Conservation (phyloP, 2,329 filamentous ascomycete genomes). For the Thermoascus crustaceus region DNA sequence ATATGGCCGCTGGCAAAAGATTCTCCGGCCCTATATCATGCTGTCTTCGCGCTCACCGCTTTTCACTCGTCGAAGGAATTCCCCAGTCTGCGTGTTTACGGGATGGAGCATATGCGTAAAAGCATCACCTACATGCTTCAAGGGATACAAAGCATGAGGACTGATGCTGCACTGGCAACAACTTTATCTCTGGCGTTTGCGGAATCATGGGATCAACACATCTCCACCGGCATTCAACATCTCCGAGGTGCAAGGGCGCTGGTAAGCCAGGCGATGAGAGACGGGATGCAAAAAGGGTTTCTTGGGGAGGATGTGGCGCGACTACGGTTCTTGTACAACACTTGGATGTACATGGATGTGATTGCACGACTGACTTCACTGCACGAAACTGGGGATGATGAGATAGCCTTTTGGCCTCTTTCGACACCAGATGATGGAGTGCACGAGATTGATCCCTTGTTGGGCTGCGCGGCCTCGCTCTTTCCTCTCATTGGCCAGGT, state of each 20-base stretch:
- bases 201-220: slow-evolving; percentile 64
- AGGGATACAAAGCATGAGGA: slow-evolving; percentile 55
- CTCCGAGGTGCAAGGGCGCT: slow-evolving; percentile 59
- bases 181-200: slow-evolving; percentile 61
- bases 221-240: slow-evolving; percentile 60
- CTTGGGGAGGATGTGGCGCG: slow-evolving; percentile 44
- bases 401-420: slow-evolving; percentile 32
- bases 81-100: slow-evolving; percentile 51
- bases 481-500: slow-evolving; percentile 62
- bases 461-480: slow-evolving; percentile 60
- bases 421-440: slow-evolving; percentile 38
- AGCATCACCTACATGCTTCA: slow-evolving; percentile 53
- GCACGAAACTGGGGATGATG: slow-evolving; percentile 48
- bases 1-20: slow-evolving; percentile 61
- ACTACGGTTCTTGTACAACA: slow-evolving; percentile 61
- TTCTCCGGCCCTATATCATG: slow-evolving; percentile 59
- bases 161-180: slow-evolving; percentile 61
- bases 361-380: slow-evolving; percentile 59
- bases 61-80: slow-evolving; percentile 57
- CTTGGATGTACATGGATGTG: slow-evolving; percentile 67
- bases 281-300: slow-evolving; percentile 28
- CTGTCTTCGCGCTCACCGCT: slow-evolving; percentile 59
- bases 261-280: slow-evolving; percentile 50
- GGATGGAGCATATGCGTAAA: slow-evolving; percentile 61
- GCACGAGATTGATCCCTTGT: slow-evolving; percentile 58